Evolutionary conservation across 768 basidiomycete genomes (phyloP).

Genomic region (Neoboletus subvelutipes): DNA sequence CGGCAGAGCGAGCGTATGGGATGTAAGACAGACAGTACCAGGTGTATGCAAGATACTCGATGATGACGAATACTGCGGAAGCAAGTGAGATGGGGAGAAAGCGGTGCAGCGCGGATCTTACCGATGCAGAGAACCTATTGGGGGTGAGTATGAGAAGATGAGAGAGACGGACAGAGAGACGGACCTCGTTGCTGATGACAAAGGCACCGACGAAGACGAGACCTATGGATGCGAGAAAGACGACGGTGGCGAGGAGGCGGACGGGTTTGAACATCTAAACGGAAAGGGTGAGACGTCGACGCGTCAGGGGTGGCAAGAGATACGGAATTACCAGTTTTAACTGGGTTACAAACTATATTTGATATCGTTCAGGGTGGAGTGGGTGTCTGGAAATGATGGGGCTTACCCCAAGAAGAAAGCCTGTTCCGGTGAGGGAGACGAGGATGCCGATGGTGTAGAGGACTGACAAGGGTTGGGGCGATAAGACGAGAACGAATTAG

Average conservation of each 20-base stretch:
- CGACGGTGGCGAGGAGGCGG: slow-evolving; percentile 74
- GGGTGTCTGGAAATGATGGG: neutral
- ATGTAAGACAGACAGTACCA: slow-evolving; percentile 91
- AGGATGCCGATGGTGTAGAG: slow-evolving; percentile 82
- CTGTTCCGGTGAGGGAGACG: slow-evolving; percentile 81
- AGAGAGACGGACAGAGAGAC: slow-evolving; percentile 25
- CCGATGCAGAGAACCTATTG: slow-evolving; percentile 65
- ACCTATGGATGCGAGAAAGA: slow-evolving; percentile 76
- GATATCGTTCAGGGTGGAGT: slow-evolving; percentile 2
- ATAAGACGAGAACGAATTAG: neutral
- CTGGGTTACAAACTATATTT: slow-evolving; percentile 69
- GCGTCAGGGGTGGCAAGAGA: neutral
- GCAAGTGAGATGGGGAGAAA: neutral
- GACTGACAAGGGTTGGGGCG: slow-evolving; percentile 43
- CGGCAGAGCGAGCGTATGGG: slow-evolving; percentile 81
- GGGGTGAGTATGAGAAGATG: neutral
- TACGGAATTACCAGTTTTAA: slow-evolving; percentile 62
- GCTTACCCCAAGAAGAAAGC: slow-evolving; percentile 87
- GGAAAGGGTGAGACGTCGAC: neutral
- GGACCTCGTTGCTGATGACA: slow-evolving; percentile 63
- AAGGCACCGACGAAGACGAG: slow-evolving; percentile 88
- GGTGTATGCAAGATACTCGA: slow-evolving; percentile 88
- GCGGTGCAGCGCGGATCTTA: slow-evolving; percentile 26
- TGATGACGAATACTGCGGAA: slow-evolving; percentile 76
- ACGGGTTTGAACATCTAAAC: slow-evolving; percentile 89